phyloP scores from a whole-genome alignment of 2,329 filamentous ascomycete species.

The Claviceps cyperi region DNA sequence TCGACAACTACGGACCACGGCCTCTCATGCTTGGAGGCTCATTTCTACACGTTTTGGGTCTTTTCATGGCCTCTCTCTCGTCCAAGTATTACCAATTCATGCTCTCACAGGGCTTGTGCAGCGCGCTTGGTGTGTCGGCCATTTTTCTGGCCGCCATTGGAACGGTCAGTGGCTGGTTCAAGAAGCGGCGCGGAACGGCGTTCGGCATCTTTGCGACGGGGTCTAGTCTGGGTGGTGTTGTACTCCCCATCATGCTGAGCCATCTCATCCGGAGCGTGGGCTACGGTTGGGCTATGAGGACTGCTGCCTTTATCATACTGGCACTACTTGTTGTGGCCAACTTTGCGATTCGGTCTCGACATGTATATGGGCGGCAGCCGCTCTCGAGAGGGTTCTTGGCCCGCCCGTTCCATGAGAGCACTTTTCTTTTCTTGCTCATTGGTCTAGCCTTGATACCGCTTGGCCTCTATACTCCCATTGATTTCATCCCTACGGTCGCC shows the following conservation, averaged over 20 bases:
- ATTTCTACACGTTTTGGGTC: conserved; percentile 41
- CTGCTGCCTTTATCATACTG: conserved; percentile 23
- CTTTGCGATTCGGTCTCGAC: conserved; percentile 17
- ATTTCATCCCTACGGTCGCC: conserved; percentile 12
- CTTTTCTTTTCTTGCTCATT: conserved; percentile 12
- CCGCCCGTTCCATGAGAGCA: conserved; percentile 12
- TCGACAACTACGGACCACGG: conserved; percentile 47
- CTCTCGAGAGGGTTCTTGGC: conserved; percentile 3
- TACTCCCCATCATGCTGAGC: conserved; percentile 26
- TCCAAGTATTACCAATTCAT: conserved; percentile 6
- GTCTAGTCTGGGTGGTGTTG: conserved; percentile 23
- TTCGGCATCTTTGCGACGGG: conserved; percentile 22
- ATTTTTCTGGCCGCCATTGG: conserved; percentile 21
- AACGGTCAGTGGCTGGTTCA: conserved; percentile 20
- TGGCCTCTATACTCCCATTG: conserved; percentile 18
- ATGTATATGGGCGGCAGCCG: not conserved
- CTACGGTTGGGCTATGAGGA: conserved; percentile 26
- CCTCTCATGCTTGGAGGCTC: conserved; percentile 37
- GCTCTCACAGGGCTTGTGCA: conserved; percentile 23
- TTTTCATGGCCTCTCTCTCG: conserved; percentile 15
- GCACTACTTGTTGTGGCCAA: conserved; percentile 19
- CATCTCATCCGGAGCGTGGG: conserved; percentile 21
- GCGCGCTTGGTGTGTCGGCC: conserved; percentile 20
- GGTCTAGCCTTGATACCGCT: conserved; percentile 16
- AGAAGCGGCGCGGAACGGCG: conserved; percentile 18